phyloP scores from a whole-genome alignment of 257 asterid species.

The Dorcoceras hygrometricum region DNA sequence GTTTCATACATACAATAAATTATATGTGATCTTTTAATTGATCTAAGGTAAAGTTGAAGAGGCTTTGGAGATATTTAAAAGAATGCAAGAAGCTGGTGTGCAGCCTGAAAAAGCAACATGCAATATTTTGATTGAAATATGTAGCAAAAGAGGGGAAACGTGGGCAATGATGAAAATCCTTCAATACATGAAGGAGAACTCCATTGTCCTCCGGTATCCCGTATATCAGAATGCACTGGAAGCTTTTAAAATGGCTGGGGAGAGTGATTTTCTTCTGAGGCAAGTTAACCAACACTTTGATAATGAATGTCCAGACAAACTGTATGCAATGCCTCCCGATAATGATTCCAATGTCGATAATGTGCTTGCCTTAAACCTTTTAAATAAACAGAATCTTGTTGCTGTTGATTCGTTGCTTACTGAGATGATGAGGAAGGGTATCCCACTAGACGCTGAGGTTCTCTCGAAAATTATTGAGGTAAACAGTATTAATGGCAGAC shows the following conservation, averaged over 20 bases:
- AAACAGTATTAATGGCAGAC: constrained; percentile 39
- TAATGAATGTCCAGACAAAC: constrained; percentile 13
- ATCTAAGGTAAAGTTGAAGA: constrained; percentile 62
- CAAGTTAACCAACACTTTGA: constrained; percentile 67
- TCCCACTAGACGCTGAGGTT: constrained; percentile 39
- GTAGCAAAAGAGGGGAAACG: constrained; percentile 55
- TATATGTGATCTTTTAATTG: constrained; percentile 1
- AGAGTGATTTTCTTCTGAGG: constrained; percentile 54
- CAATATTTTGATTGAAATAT: constrained; percentile 71
- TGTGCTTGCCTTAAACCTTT: constrained; percentile 39
- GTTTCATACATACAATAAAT: not conserved
- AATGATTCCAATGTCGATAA: constrained; percentile 33
- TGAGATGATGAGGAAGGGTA: constrained; percentile 40
- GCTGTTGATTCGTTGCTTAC: constrained; percentile 64
- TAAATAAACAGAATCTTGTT: constrained; percentile 50
- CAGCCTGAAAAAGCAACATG: constrained; percentile 92
- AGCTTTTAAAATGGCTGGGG: constrained; percentile 44
- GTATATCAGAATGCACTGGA: constrained; percentile 60
- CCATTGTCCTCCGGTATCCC: constrained; percentile 67
- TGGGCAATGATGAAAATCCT: constrained; percentile 60
- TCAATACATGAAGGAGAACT: constrained; percentile 71
- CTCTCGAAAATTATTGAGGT: constrained; percentile 57
- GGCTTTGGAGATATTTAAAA: constrained; percentile 66
- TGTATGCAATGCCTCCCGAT: constrained; percentile 18
- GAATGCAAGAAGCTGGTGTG: constrained; percentile 84